Evolutionary conservation across 2,329 filamentous ascomycete genomes (phyloP), one percentile per base, ranked within the genome.

Genomic region (Didymella sp.): DNA sequence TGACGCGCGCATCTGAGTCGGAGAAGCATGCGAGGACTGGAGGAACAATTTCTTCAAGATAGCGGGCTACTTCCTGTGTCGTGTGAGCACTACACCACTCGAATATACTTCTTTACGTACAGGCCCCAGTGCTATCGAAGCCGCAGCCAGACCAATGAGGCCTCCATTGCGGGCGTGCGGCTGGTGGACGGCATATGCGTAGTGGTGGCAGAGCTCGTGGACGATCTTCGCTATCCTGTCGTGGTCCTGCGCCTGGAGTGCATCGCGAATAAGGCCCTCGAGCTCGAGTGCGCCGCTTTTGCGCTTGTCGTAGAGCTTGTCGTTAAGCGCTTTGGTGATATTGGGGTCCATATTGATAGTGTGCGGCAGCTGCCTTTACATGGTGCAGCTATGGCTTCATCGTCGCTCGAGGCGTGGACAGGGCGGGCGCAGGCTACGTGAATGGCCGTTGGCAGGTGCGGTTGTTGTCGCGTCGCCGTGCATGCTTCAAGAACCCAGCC

Each of bases 221-320:
- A 99, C 91, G 55, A 98, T 94, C 70, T 88, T 89, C 67, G 89
- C 85, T 65, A 99, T 93, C 69, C 85, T 86, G 53, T 90, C 87
- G 70, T 92, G 88, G 72, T 98, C 91, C 72, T 89, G 88, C 67
- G 82, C 84, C 44, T 85, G 85, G 59, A 91, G 87, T 24, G 93
- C 86, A 73, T 96, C 92, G 62, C 95, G 89, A 70, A 99, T 95
- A 51, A 92, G 85, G 65, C 89, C 89, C 78, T 99, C 95, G 66
- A 99, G 88, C 67, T 99, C 95, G 56, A 99, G 86, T 69, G 96
- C 95, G 63, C 95, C 95, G 72, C 92, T 89, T 79, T 99, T 99
- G 75, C 96, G 87, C 82, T 96, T 96, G 76, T 99, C 95, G 77
- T 99, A 99, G 74, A 98, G 89, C 85, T 97, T 99, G 80, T 99